Evolutionary conservation across 352 stramenopile genomes (phyloP), one percentile per base, ranked within the genome.

Genomic region (Hyaloperonospora arabidopsidis): DNA sequence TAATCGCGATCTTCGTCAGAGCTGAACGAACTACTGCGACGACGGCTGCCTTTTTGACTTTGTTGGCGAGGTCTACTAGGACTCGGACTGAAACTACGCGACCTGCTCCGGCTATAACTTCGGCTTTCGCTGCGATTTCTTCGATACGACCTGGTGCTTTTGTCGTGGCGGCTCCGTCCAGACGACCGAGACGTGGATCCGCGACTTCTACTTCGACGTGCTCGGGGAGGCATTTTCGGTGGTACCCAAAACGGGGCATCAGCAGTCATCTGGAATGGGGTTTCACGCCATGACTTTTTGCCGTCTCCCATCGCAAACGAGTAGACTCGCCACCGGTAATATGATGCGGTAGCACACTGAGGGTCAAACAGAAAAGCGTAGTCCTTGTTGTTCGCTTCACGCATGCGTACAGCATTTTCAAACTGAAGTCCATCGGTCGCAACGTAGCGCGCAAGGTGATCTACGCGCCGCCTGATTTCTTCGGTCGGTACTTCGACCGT

Each of bases 311-410:
- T 87, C 11, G 68, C 74, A 12, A 88, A 76, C 45, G 81, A 70
- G 38, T 79, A 89, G 19, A 89, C 79, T 40, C 75, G 52, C 81
- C 81, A 91, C 8, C 79, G 70, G 53, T 89, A 91, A 59, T 91
- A 91, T 15, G 79, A 32, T 2, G 53, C 74, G 14, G 72, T 21
- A 5, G 56, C 21, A 36, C 67, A 74, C 12, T 64, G 48, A n/a
- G 47, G 45, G 32, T 78, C 72, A 29, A 79, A 80, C 12, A 90
- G 45, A 49, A 89, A 89, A 1, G 29, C 54, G 51, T 83, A 89
- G 1, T 65, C 49, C 44, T 35, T 54, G 35, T 87, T 86, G n/a
- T 56, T 46, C 3, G 61, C 52, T 55, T 87, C 76, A 2, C 75
- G 70, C 34, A 57, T 43, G 15, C 74, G 71, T 23, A 91, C 68